Evolutionary conservation across 495 filamentous ascomycete genomes (phyloP), one percentile per base, ranked within the genome.

Genomic region (Neurospora terricola): DNA sequence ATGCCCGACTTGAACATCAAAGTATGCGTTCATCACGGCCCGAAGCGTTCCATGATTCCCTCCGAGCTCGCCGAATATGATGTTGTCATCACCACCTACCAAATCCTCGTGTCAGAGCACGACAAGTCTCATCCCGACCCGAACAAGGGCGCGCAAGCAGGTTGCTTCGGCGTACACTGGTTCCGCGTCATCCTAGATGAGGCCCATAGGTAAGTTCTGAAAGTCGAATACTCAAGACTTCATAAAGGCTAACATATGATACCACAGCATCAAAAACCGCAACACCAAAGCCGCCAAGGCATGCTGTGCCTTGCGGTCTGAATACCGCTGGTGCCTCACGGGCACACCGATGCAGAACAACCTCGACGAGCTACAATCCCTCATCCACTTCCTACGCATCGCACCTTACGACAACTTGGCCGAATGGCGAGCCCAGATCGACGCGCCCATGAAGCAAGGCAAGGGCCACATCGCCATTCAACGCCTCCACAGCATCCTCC

Each of bases 331-430:
- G 96, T 98, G 96, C 78, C 84, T 99, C 71, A 96, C 93, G 3
- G 96, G 96, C 73, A 99, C 96, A 7, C 96, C 96, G 0, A 91
- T 99, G 89, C 96, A 99, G 77, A 99, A 99, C 78, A 98, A 97
- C 74, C 87, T 99, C n/a, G 96, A 98, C 73, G 96, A 99, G 82
- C 82, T 99, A 62, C 95, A 98, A 74, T 96, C 92, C 76, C 80
- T 99, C 72, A 93, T 99, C 76, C 91, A 91, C 62, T 99, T 99
- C 78, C 84, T 99, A 10, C 88, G 93, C n/a, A 96, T 98, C 79
- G 90, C 91, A 74, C 96, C 96, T 2, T 98, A 92, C 78, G 88
- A 93, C 78, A 89, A 97, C 70, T 83, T 97, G 14, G 84, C 86
- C 9, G 86, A 90, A 68, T 99, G 94, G 94, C 93, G 93, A 76